Evolutionary conservation across 441 rosid species (phyloP), one percentile per base, ranked within the genome.

Genomic region (Theobroma grandiflorum): DNA sequence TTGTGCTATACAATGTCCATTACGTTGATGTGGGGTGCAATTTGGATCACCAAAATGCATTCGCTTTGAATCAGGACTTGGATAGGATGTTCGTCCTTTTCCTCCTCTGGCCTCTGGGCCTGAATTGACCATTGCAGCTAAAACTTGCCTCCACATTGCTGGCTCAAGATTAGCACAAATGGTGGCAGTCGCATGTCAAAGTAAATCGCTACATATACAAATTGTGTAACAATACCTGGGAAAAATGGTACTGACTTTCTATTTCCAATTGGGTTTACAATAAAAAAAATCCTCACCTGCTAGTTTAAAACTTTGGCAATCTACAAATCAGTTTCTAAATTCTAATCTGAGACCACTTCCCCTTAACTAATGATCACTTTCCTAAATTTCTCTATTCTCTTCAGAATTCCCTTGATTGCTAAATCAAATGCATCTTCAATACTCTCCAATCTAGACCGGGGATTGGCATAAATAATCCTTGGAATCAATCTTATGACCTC

Each of bases 351-450:
- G 63, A 2, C 64, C 2, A 59, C 10, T 59, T 59, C 1, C 64
- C 37, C 5, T 57, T 3, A 5, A 20, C 62, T 8, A 22, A 20
- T 42, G 7, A 42, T 3, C 15, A 59, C 68, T 43, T 42, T 45
- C 6, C 55, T 49, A 26, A 49, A 15, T n/a, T 16, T 73, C 6
- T 20, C 22, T 74, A 42, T 74, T 22, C 55, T 74, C n/a, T 15
- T 31, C 4, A 59, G 38, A 74, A 74, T 45, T 57, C 67, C 78
- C 20, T 74, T 20, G 16, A 75, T 49, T 43, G 70, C 59, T 49
- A 59, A 43, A 62, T 75, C 78, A 75, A 75, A 62, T 16, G 78
- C 78, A 75, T 75, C 78, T 31, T 75, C 70, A 61, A 75, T 4
- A n/a, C 43, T 63, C 55, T 75, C 70, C 9, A 63, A 61, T 2